Conservation (phyloP, 1,284 basidiomycete genomes). For the Trichosporon sp. region DNA sequence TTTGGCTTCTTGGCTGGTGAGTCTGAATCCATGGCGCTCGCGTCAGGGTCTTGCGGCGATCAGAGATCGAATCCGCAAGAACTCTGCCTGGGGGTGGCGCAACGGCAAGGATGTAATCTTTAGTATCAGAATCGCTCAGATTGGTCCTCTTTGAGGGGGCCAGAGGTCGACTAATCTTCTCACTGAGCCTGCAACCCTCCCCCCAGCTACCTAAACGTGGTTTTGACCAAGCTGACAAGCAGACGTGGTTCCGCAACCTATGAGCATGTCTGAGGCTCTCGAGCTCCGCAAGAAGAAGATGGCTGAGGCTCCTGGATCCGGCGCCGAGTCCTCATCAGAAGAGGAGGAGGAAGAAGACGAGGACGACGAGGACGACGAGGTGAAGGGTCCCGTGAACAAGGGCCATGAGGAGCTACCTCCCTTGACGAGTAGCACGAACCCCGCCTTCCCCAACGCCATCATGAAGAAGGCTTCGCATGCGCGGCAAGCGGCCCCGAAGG, state of each 20-base stretch:
- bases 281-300: constrained; percentile 32
- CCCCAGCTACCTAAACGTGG: background rate
- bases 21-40: constrained; percentile 5
- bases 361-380: background rate
- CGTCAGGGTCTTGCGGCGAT: background rate
- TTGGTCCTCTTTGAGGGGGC: constrained; percentile 11
- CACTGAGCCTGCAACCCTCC: constrained; percentile 38
- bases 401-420: constrained; percentile 35
- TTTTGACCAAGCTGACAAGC: constrained; percentile 4
- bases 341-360: constrained; percentile 1
- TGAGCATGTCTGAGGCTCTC: constrained; percentile 40
- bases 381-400: background rate
- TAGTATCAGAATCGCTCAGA: constrained; percentile 32
- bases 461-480: constrained; percentile 40
- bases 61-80: too few species aligned
- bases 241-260: constrained; percentile 43
- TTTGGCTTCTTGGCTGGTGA: constrained; percentile 45
- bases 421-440: constrained; percentile 37
- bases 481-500: constrained; percentile 16
- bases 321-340: background rate
- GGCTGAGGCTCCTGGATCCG: background rate
- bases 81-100: too few species aligned
- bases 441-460: constrained; percentile 40
- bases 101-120: constrained; percentile 27
- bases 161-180: constrained; percentile 43